Conservation (phyloP, 1,139 yeast genomes). For the Williopsis jadinii region DNA sequence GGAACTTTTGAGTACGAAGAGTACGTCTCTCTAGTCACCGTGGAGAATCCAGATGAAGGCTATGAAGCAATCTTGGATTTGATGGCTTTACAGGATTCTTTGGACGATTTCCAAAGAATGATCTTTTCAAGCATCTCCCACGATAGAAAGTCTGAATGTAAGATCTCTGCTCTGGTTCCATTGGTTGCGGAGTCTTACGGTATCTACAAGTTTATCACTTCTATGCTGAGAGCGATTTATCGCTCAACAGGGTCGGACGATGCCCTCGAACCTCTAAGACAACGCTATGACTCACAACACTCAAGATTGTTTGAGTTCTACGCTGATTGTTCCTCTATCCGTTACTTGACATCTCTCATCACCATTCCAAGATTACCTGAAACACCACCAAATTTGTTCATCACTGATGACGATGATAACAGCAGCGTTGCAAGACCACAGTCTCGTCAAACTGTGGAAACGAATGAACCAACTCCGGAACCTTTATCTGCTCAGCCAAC, state of each 20-base stretch:
- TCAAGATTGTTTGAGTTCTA: constrained; percentile 74
- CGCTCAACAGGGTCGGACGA: constrained; percentile 72
- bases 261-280: constrained; percentile 67
- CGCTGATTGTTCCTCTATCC: constrained; percentile 83
- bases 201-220: constrained; percentile 78
- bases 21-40: constrained; percentile 79
- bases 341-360: constrained; percentile 75
- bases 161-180: constrained; percentile 83
- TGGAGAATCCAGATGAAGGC: constrained; percentile 93
- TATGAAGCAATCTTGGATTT: constrained; percentile 83
- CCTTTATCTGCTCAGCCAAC: constrained; percentile 42
- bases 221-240: constrained; percentile 88
- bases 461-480: constrained; percentile 37
- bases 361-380: constrained; percentile 77
- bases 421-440: constrained; percentile 32
- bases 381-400: constrained; percentile 61
- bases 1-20: constrained; percentile 97
- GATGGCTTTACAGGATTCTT: constrained; percentile 79
- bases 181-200: constrained; percentile 92
- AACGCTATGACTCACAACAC: constrained; percentile 76
- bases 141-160: constrained; percentile 67
- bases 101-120: constrained; percentile 73
- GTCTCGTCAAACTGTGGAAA: constrained; percentile 31
- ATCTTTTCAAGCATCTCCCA: constrained; percentile 69
- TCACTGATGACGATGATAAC: constrained; percentile 33